A percentile compares a stretch with the other conserved stretches of the same genome.
Evolutionary conservation across 805 yeast species (phyloP).

Genomic region (Hanseniaspora hatyaiensis): DNA sequence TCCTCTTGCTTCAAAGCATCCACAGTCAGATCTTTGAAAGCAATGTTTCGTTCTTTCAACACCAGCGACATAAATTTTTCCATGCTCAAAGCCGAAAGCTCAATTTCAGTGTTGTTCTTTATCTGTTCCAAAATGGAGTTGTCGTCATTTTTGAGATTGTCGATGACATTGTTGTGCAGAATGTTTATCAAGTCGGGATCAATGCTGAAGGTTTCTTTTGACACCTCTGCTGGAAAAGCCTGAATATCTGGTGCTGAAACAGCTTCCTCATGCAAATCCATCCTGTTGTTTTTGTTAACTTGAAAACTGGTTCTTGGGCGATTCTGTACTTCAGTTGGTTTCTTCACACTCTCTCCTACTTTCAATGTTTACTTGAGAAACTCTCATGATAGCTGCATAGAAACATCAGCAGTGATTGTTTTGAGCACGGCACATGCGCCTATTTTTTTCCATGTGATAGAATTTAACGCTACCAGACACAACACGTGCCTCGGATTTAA

Average conservation of each 20-base stretch:
- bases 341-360: too few relatives aligned
- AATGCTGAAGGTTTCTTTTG: constrained; percentile 1
- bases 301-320: too few relatives aligned
- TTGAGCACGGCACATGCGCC: too few relatives aligned
- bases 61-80: constrained; percentile 13
- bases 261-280: too few relatives aligned
- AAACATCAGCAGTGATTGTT: too few relatives aligned
- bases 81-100: neutral
- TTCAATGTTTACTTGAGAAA: too few relatives aligned
- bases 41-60: constrained; percentile 9
- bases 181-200: constrained; percentile 12
- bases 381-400: too few relatives aligned
- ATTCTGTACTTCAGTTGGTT: too few relatives aligned
- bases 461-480: too few relatives aligned
- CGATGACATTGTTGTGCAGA: neutral
- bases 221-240: neutral
- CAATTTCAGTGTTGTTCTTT: constrained; percentile 1
- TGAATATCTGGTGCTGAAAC: neutral
- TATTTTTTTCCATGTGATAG: too few relatives aligned
- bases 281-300: too few relatives aligned
- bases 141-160: neutral
- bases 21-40: constrained; percentile 5
- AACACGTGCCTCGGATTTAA: too few relatives aligned
- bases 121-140: neutral
- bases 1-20: neutral